Percentiles rank a stretch among this genome's conserved stretches.
These are phyloP conservation scores for Penicillium maclennaniae DNA, from an alignment of 495 filamentous ascomycete genomes.

Conservation along the genomic window DNA sequence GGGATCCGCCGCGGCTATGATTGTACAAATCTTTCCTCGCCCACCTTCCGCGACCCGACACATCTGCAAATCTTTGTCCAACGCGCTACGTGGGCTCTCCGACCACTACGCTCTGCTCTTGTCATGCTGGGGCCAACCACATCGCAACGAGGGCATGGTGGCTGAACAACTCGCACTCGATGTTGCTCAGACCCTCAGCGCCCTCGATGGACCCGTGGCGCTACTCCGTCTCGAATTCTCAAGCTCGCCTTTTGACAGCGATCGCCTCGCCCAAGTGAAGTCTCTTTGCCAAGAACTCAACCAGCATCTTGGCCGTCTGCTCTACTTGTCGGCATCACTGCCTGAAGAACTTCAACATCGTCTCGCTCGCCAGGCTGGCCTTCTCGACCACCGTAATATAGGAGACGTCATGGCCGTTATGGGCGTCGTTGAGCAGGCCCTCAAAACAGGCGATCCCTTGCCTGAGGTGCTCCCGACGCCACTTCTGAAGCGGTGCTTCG, in stretches of 20 bases:
- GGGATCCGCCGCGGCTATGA: slow-evolving; percentile 33
- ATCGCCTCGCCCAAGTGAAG: slow-evolving; percentile 30
- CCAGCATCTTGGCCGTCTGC: slow-evolving; percentile 31
- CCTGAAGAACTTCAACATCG: slow-evolving; percentile 27
- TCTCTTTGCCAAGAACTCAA: slow-evolving; percentile 36
- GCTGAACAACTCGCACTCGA: slow-evolving; percentile 35
- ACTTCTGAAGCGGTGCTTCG: slow-evolving; percentile 31
- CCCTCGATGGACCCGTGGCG: slow-evolving; percentile 31
- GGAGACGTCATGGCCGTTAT: slow-evolving; percentile 44
- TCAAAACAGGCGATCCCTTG: slow-evolving; percentile 40
- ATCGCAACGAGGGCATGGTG: slow-evolving; percentile 22
- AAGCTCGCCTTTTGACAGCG: slow-evolving; percentile 39
- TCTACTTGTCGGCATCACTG: slow-evolving; percentile 33
- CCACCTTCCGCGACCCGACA: slow-evolving; percentile 43
- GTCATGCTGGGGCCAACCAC: slow-evolving; percentile 35
- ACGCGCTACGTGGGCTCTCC: slow-evolving; percentile 33
- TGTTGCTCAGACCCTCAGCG: slow-evolving; percentile 28
- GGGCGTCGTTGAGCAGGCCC: slow-evolving; percentile 35
- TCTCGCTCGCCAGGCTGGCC: slow-evolving; percentile 27
- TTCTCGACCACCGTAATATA: slow-evolving; percentile 37
- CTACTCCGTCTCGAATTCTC: slow-evolving; percentile 40
- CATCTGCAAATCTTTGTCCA: slow-evolving; percentile 39
- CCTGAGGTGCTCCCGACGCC: slow-evolving; percentile 42
- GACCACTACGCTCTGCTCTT: slow-evolving; percentile 46
- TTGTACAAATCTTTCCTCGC: slow-evolving; percentile 42